Conservation (phyloP, 345 rosid genomes). For the Sonneratia alba region DNA sequence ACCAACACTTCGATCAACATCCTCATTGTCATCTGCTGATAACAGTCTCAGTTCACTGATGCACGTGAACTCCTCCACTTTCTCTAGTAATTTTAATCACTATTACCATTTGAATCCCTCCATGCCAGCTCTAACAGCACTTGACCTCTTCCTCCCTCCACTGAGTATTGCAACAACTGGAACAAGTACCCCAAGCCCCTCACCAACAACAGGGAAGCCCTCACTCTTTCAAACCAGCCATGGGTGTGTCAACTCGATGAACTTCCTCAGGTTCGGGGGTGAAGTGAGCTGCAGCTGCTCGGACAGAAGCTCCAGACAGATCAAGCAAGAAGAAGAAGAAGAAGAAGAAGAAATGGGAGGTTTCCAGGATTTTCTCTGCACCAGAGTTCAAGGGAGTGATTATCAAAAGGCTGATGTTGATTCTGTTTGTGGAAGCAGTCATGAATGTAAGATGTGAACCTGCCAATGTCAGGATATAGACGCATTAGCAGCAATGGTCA, state of each 20-base stretch:
- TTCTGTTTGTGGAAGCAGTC: too few relatives aligned
- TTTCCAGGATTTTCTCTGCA: conserved; percentile 13
- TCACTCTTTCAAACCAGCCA: conserved; percentile 9
- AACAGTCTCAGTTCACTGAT: background rate
- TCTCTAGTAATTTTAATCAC: background rate
- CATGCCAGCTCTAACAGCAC: background rate
- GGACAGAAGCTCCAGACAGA: conserved; percentile 46
- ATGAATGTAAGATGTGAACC: too few relatives aligned
- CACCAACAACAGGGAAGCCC: background rate
- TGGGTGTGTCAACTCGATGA: too few relatives aligned
- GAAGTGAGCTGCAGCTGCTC: conserved; percentile 55
- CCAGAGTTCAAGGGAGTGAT: background rate
- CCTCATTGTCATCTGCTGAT: background rate
- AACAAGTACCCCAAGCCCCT: background rate
- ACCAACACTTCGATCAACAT: conserved; percentile 5
- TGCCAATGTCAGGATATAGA: too few relatives aligned
- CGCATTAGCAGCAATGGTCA: too few relatives aligned
- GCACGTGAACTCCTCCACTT: background rate
- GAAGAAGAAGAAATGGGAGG: conserved; percentile 9
- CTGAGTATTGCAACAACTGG: background rate
- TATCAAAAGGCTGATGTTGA: background rate
- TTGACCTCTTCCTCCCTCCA: background rate
- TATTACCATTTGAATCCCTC: background rate
- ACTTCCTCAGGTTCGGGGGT: conserved; percentile 38
- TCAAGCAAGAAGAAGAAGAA: conserved; percentile 30